Conservation (phyloP, 768 basidiomycete species). For the Tylopilus balloui region DNA sequence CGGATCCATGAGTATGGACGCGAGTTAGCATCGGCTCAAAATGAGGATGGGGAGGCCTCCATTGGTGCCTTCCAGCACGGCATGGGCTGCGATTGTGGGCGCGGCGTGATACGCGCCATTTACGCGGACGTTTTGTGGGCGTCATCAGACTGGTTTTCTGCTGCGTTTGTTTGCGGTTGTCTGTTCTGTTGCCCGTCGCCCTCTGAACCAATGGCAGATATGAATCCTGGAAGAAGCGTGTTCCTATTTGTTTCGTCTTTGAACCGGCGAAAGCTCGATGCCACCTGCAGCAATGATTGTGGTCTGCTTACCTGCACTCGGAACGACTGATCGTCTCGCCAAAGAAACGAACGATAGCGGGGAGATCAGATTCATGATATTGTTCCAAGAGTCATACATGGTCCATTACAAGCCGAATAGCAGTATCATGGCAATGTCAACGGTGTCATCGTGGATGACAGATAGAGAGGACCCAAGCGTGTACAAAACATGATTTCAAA, state of each 20-base stretch:
- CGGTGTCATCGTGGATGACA: background rate
- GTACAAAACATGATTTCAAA: slow-evolving; percentile 1
- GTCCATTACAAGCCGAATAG: background rate
- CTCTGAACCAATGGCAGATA: background rate
- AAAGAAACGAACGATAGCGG: background rate
- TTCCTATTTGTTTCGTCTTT: background rate
- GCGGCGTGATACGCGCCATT: too few species aligned
- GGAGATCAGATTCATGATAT: background rate
- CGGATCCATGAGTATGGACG: too few species aligned
- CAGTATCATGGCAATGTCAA: background rate
- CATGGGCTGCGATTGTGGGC: too few species aligned
- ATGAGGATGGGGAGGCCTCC: too few species aligned
- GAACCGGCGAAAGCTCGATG: background rate
- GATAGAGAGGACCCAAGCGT: background rate
- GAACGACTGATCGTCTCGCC: background rate
- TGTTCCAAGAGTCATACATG: slow-evolving; percentile 1
- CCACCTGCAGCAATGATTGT: background rate
- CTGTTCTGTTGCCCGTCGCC: background rate
- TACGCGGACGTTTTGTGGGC: too few species aligned
- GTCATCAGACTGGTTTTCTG: background rate
- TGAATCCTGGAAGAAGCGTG: background rate
- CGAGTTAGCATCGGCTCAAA: too few species aligned
- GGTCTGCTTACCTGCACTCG: background rate
- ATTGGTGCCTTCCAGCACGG: too few species aligned
- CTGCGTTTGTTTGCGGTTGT: background rate